These are phyloP conservation scores for Ogataea zsoltii DNA, from an alignment of 805 yeast species.

Conservation along the genomic window DNA sequence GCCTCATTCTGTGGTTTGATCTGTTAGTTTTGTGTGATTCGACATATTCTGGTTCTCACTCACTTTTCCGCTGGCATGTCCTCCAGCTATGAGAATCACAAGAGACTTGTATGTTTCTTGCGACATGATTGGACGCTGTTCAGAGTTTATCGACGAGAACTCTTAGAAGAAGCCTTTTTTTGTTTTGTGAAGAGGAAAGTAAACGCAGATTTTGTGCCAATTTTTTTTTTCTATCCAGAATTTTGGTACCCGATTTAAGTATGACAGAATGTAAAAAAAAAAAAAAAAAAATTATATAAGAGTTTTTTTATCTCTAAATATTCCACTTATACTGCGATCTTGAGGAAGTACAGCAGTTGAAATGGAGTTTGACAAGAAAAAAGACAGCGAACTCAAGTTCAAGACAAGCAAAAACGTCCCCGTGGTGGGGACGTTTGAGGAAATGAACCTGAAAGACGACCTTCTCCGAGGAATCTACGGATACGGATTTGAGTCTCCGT, in stretches of 20 bases:
- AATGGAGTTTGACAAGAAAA: conserved; percentile 62
- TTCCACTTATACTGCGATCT: not conserved
- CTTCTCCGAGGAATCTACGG: conserved; percentile 67
- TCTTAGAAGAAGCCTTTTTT: too few species aligned
- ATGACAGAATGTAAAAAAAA: not conserved
- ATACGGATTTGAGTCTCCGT: conserved; percentile 80
- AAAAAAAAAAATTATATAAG: not conserved
- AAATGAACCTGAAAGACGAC: conserved; percentile 67
- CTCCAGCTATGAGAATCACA: conserved; percentile 35
- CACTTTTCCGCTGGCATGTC: conserved; percentile 39
- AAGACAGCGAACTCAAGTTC: conserved; percentile 61
- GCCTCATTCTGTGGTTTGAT: conserved; percentile 25
- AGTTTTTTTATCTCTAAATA: not conserved
- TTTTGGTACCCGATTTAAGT: not conserved
- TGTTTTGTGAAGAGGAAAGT: too few species aligned
- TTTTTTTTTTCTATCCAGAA: conserved; percentile 16
- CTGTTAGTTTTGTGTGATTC: not conserved
- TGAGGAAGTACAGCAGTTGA: conserved; percentile 11
- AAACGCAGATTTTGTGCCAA: too few species aligned
- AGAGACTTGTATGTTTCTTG: conserved; percentile 8
- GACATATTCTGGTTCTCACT: conserved; percentile 5
- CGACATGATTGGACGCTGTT: not conserved
- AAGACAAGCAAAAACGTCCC: conserved; percentile 59
- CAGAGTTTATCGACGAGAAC: too few species aligned
- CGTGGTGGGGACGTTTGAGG: conserved; percentile 62